Percentiles rank a stretch among this genome's conserved stretches.
Evolutionary conservation across 345 rosid genomes (phyloP).

Genomic region (Linum tenue): DNA sequence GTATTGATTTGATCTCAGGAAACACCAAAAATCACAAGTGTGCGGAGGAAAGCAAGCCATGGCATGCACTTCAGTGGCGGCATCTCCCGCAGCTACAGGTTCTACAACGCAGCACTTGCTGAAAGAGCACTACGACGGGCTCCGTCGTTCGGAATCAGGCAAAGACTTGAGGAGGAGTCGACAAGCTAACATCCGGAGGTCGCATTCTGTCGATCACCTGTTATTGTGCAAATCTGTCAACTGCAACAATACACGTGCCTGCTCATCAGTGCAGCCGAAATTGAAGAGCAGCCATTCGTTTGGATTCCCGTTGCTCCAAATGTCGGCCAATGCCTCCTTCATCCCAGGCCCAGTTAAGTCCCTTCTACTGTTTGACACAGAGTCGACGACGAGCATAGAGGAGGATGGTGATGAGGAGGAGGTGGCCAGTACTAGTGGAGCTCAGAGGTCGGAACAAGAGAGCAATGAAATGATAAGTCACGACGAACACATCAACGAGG

Average conservation of each 20-base stretch:
- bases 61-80: conserved; percentile 45
- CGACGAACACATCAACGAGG: conserved; percentile 4
- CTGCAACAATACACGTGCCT: conserved; percentile 23
- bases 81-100: conserved; percentile 26
- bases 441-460: conserved; percentile 14
- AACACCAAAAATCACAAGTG: not conserved
- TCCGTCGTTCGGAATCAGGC: conserved; percentile 45
- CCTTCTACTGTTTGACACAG: conserved; percentile 51
- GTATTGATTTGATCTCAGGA: not conserved
- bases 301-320: conserved; percentile 57
- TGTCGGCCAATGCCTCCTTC: conserved; percentile 40
- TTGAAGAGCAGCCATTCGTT: conserved; percentile 46
- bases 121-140: conserved; percentile 41
- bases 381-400: conserved; percentile 22
- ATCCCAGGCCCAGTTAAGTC: conserved; percentile 45
- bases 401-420: conserved; percentile 17
- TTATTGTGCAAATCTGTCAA: conserved; percentile 30
- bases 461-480: conserved; percentile 13
- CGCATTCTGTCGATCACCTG: conserved; percentile 51
- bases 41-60: conserved; percentile 19
- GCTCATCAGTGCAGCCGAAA: conserved; percentile 34
- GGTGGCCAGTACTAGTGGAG: not conserved
- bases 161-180: conserved; percentile 31
- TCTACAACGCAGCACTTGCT: conserved; percentile 20
- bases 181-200: conserved; percentile 38